These are phyloP conservation scores for Lasiosphaeria ovina DNA, from an alignment of 495 filamentous ascomycete genomes.

Conservation along the genomic window DNA sequence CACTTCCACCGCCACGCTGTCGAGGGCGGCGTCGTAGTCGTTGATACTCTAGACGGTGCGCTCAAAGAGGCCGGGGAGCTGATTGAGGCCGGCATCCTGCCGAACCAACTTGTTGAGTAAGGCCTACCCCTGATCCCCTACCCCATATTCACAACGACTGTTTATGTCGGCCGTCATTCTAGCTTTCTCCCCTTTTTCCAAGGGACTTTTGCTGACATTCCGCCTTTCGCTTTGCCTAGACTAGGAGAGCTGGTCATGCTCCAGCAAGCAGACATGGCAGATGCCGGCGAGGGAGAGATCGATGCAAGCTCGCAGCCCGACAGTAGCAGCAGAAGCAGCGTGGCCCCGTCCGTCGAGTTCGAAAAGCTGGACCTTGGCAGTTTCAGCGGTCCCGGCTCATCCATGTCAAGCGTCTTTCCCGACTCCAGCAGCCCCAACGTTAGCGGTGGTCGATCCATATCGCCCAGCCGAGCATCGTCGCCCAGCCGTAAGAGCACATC, in stretches of 20 bases:
- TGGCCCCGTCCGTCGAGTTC: neutral
- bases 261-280: conserved; percentile 26
- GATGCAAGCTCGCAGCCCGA: neutral
- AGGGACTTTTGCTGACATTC: neutral
- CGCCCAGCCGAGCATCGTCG: conserved; percentile 27
- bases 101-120: conserved; percentile 74
- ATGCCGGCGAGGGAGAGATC: conserved; percentile 12
- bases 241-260: conserved; percentile 76
- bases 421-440: neutral
- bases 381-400: conserved; percentile 7
- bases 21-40: conserved; percentile 78
- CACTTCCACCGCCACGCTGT: conserved; percentile 33
- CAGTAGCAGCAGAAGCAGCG: neutral
- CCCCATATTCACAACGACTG: too few relatives aligned
- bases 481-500: conserved; percentile 17
- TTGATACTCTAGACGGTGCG: conserved; percentile 77
- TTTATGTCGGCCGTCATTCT: too few relatives aligned
- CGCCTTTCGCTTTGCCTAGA: conserved; percentile 22
- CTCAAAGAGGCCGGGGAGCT: conserved; percentile 88
- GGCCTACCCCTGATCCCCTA: conserved; percentile 14
- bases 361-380: conserved; percentile 3
- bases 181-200: neutral
- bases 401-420: conserved; percentile 32
- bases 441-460: conserved; percentile 12
- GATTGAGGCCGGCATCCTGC: conserved; percentile 68